These are phyloP conservation scores for Colletotrichum cordylinicola DNA, from an alignment of 2,329 filamentous ascomycete genomes.

Conservation along the genomic window DNA sequence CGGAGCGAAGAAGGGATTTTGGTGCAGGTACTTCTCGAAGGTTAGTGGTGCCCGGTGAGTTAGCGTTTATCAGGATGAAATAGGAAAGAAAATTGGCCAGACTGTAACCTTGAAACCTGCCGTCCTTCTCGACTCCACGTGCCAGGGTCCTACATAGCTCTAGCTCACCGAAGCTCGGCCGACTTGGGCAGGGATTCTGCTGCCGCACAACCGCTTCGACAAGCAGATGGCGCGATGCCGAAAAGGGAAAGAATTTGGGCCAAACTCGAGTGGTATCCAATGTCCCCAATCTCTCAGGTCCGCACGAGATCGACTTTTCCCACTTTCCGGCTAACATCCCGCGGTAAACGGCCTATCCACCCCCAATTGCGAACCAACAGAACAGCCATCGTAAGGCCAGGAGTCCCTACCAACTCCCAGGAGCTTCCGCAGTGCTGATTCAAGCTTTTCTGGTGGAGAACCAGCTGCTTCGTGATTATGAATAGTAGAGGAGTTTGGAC, in stretches of 20 bases:
- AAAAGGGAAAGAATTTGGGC: not conserved
- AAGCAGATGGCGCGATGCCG: not conserved
- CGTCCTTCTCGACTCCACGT: not conserved
- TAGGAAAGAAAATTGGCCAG: not conserved
- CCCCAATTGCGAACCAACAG: not conserved
- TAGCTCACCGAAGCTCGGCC: not conserved
- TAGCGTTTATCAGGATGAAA: not conserved
- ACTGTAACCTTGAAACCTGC: not conserved
- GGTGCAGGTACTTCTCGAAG: not conserved
- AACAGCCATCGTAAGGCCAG: not conserved
- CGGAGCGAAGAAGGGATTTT: not conserved
- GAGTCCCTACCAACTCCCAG: not conserved
- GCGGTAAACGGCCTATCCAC: not conserved
- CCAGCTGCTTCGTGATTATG: not conserved
- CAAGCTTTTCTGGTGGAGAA: not conserved
- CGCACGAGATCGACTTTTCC: not conserved
- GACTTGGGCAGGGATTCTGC: not conserved
- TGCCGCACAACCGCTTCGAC: not conserved
- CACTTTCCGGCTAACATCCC: not conserved
- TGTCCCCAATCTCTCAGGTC: not conserved
- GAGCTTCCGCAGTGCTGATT: not conserved
- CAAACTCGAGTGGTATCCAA: not conserved
- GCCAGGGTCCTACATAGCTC: not conserved
- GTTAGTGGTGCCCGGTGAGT: not conserved
- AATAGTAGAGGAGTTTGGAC: not conserved